A percentile compares a stretch with the other conserved stretches of the same genome.
Evolutionary conservation across 495 filamentous ascomycete species (phyloP).

Genomic region (Tuber umbilicatum): DNA sequence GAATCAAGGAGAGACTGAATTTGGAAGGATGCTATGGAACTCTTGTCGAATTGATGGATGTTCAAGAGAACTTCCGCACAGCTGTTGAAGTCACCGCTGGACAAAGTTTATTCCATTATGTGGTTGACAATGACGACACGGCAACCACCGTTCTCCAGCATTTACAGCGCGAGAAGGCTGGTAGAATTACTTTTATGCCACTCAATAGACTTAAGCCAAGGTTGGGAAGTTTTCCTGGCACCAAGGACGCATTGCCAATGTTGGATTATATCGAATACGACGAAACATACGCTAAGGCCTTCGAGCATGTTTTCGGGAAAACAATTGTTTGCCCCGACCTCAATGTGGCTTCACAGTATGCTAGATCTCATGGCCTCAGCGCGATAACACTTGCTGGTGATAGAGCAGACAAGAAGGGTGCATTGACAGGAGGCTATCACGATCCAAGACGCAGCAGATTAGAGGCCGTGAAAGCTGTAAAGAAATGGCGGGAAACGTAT

Average conservation of each 20-base stretch:
- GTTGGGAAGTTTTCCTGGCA: slow-evolving; percentile 67
- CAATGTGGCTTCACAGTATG: slow-evolving; percentile 76
- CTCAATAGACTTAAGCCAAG: slow-evolving; percentile 68
- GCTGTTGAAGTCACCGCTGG: slow-evolving; percentile 91
- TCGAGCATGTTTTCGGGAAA: slow-evolving; percentile 90
- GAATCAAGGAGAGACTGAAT: slow-evolving; percentile 66
- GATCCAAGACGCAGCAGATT: slow-evolving; percentile 76
- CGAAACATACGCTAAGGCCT: slow-evolving; percentile 68
- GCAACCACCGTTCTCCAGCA: slow-evolving; percentile 72
- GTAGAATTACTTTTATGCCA: slow-evolving; percentile 94
- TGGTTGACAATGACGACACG: slow-evolving; percentile 87
- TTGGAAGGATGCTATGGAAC: slow-evolving; percentile 89
- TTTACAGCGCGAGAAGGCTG: slow-evolving; percentile 68
- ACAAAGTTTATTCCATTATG: slow-evolving; percentile 88
- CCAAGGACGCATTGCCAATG: slow-evolving; percentile 78
- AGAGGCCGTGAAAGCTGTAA: slow-evolving; percentile 70
- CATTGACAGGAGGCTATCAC: slow-evolving; percentile 85
- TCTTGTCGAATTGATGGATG: slow-evolving; percentile 80
- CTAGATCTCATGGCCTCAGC: slow-evolving; percentile 79
- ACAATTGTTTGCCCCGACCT: slow-evolving; percentile 91
- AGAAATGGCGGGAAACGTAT: slow-evolving; percentile 65
- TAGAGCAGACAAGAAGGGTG: slow-evolving; percentile 85
- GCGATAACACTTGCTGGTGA: slow-evolving; percentile 94
- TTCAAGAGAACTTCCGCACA: slow-evolving; percentile 75
- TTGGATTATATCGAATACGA: slow-evolving; percentile 80